Base-by-base conservation (phyloP, 257 asterid genomes). In the Striga asiatica region DNA sequence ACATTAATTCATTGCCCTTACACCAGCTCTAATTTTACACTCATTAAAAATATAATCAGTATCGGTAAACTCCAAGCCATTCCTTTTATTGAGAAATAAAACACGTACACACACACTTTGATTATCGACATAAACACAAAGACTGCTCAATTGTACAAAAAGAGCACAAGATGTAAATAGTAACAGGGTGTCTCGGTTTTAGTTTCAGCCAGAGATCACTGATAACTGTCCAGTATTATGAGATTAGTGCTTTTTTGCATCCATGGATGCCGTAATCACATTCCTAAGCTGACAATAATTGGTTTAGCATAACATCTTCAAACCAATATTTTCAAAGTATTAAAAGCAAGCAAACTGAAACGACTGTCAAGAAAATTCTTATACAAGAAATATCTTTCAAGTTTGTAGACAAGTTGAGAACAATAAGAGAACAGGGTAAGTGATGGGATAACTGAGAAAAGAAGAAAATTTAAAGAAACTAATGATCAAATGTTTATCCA, bases 381-480 rank as follows among this genome's bases (percentile, higher is more conserved):
- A 43, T 28, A 61, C 18, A 38, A 18, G 20, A 54, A 9, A 20
- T 17, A 64, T 13, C n/a, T n/a, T n/a, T n/a, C 28, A n/a, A 28
- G 14, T n/a, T 23, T 35, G 4, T 41, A 28, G 9, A 8, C 13
- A 32, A 43, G 47, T 17, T 25, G 39, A 48, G 58, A 13, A 25
- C 49, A 65, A 63, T 4, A 13, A 23, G 42, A 56, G 20, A n/a
- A n/a, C n/a, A n/a, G n/a, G n/a, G 22, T 19, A 17, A 42, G 58
- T 32, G 53, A 50, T 45, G 38, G 14, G 23, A 20, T 54, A 50
- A 64, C 21, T n/a, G 3, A 23, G 3, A 27, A 51, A 53, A 46
- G 45, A 56, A 55, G 41, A 3, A n/a, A 19, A 16, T 8, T 54
- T 23, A 8, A 22, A 34, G 49, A 58, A 20, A 34, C n/a, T n/a